Evolutionary conservation across 106 monocot species (phyloP).

Genomic region (Acorus calamus): DNA sequence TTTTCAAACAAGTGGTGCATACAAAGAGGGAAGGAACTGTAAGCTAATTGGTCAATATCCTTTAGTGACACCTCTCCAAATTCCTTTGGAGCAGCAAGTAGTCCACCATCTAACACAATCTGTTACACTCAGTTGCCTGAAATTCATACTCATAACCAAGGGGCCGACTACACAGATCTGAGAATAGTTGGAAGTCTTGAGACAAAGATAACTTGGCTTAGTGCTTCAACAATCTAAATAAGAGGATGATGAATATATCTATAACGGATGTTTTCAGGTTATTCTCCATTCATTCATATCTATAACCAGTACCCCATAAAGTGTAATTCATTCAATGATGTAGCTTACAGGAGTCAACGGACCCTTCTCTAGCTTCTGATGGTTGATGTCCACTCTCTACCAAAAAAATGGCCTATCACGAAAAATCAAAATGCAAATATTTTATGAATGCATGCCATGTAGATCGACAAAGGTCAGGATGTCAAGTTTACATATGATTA

Average conservation of each 20-base stretch:
- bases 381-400: conserved; percentile 76
- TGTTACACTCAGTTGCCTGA: no score
- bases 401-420: not conserved
- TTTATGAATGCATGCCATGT: no score
- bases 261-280: no score
- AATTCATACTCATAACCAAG: not conserved
- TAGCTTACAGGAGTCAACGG: conserved; percentile 74
- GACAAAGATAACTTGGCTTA: conserved; percentile 68
- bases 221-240: conserved; percentile 80
- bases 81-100: conserved; percentile 45
- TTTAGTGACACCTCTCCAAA: conserved; percentile 59
- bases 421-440: not conserved
- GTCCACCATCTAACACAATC: not conserved
- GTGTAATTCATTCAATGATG: not conserved
- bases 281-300: no score
- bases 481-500: no score
- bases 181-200: conserved; percentile 64
- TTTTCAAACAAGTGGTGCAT: conserved; percentile 94
- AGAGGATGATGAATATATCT: conserved; percentile 1
- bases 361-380: conserved; percentile 69
- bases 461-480: no score
- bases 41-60: conserved; percentile 73
- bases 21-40: conserved; percentile 83
- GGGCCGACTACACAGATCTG: conserved; percentile 33
- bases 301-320: no score